Evolutionary conservation across 2,329 filamentous ascomycete genomes (phyloP), one percentile per base, ranked within the genome.

Genomic region (Parafenestella ontariensis): DNA sequence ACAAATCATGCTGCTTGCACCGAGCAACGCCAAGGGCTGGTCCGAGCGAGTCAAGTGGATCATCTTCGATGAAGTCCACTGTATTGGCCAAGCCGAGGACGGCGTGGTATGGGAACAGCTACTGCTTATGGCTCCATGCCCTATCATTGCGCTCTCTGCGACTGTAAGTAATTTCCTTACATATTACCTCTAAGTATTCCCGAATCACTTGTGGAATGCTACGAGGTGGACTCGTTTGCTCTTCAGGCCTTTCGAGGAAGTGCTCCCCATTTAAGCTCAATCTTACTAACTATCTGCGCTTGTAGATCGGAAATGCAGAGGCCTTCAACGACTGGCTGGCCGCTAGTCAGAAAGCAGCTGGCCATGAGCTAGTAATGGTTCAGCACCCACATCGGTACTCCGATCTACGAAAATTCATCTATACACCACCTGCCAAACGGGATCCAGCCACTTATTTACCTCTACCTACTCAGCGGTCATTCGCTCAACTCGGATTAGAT

Each of bases 21-120:
- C 77, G 89, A 45, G 81, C 84, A 89, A 92, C 61, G 87, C 89
- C 3, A 83, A 82, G n/a, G 77, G 79, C 1, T 94, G 89, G 89
- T 83, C 89, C 0, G 80, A 81, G 3, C 79, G 87, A 47, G 82
- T 93, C 13, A 89, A 86, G 64, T 83, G 89, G 44, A 92, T 93
- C 68, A 91, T 93, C 46, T 93, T 93, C 54, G 90, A 94, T 66
- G 90, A 94, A 75, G 87, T 93, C 1, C 90, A 94, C 70, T 91
- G 85, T 29, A 93, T 94, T 54, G 89, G 90, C 0, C 87, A 92
- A 69, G 83, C 87, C 0, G 87, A 92, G 7, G 89, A 93, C 61
- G 89, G 89, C 47, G 77, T 92, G 1, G 80, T 92, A 2, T 94
- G 89, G 89, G 89, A 94, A 65, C 89, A 93, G 67, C 79, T 94